phyloP scores from a whole-genome alignment of 495 filamentous ascomycete species.

The Bryoglossum gracile region DNA sequence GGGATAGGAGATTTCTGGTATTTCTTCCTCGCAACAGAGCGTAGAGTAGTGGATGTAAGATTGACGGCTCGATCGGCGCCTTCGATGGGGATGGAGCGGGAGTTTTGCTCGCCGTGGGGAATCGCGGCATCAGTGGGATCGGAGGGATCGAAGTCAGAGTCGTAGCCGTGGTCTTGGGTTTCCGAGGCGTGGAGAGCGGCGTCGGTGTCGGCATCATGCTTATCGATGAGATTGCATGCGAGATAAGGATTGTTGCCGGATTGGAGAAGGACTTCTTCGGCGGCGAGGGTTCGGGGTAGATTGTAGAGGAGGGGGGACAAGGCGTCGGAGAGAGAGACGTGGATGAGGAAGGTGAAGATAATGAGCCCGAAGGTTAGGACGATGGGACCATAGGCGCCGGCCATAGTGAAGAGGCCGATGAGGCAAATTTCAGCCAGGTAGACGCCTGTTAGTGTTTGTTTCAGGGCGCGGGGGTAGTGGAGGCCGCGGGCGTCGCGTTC shows the following conservation, averaged over 20 bases:
- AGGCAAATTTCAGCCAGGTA: constrained; percentile 82
- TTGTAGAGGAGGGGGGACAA: constrained; percentile 73
- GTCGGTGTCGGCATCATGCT: constrained; percentile 42
- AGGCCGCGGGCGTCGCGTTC: constrained; percentile 83
- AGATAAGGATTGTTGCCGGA: constrained; percentile 32
- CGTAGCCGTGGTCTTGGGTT: constrained; percentile 24
- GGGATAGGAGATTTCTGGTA: constrained; percentile 29
- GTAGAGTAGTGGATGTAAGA: constrained; percentile 18
- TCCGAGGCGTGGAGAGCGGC: constrained; percentile 14
- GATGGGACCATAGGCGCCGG: constrained; percentile 64
- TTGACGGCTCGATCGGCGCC: constrained; percentile 23
- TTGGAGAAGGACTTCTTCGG: constrained; percentile 40
- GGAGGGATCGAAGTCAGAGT: constrained; percentile 28
- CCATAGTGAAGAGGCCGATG: constrained; percentile 81
- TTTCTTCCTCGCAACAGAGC: constrained; percentile 17
- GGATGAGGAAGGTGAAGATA: constrained; percentile 71
- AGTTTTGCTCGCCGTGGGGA: constrained; percentile 29
- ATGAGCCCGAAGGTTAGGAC: constrained; percentile 78
- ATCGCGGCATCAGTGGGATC: constrained; percentile 28
- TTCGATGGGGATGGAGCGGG: constrained; percentile 27
- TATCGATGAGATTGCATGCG: constrained; percentile 35
- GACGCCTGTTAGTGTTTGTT: constrained; percentile 80
- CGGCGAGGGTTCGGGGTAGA: constrained; percentile 56
- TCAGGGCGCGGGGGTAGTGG: constrained; percentile 74
- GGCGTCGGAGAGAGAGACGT: constrained; percentile 69